Evolutionary conservation across 192 early-diverging fungal genomes (phyloP).

Genomic region (Podila clonocystis): DNA sequence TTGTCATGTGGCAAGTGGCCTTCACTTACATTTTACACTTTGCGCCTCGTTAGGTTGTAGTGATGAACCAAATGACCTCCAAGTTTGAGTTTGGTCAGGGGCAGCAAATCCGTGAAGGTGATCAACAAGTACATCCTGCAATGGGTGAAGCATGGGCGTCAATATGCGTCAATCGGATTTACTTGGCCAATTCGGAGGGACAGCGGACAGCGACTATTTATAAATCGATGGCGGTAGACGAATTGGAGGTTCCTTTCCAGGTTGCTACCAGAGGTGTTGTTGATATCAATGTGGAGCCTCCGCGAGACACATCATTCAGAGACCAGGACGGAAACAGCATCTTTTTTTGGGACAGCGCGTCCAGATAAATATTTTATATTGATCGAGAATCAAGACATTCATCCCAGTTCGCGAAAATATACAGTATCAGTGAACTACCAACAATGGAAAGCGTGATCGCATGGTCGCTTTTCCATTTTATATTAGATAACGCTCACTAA

Average conservation of each 20-base stretch:
- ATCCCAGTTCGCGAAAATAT: too few relatives aligned
- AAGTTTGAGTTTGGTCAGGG: constrained; percentile 13
- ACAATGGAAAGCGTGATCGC: too few relatives aligned
- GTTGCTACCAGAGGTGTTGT: neutral
- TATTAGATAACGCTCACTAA: too few relatives aligned
- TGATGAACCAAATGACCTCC: constrained; percentile 52
- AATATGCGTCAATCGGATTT: constrained; percentile 37
- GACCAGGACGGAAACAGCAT: too few relatives aligned
- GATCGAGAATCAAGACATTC: too few relatives aligned
- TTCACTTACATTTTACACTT: neutral
- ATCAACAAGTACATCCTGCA: constrained; percentile 19
- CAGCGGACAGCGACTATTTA: constrained; percentile 29
- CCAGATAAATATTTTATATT: too few relatives aligned
- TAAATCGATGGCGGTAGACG: constrained; percentile 34
- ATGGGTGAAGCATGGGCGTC: constrained; percentile 48
- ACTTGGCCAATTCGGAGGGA: constrained; percentile 6
- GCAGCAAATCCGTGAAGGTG: neutral
- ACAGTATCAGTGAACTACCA: too few relatives aligned
- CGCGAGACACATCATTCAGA: too few relatives aligned
- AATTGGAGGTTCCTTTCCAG: constrained; percentile 14
- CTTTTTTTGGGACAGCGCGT: too few relatives aligned
- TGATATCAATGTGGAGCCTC: too few relatives aligned
- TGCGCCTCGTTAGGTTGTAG: constrained; percentile 21
- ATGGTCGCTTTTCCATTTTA: too few relatives aligned
- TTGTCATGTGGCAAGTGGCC: too few relatives aligned